These are phyloP conservation scores for Paratinospora sagittata DNA, from an alignment of 164 flowering plant species.

Conservation along the genomic window DNA sequence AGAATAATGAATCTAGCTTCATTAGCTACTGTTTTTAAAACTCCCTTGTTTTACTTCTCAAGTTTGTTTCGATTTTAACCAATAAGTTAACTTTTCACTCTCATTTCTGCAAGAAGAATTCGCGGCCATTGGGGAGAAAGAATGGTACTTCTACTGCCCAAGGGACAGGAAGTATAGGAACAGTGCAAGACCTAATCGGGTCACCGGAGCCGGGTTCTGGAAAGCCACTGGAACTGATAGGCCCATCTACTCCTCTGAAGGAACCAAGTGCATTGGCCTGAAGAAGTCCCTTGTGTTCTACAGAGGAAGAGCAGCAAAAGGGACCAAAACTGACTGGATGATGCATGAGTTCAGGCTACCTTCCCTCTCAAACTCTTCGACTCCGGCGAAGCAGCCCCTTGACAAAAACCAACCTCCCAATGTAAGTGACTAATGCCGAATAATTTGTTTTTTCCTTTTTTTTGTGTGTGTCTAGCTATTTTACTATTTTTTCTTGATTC, in stretches of 20 bases:
- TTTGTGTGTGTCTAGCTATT: neutral
- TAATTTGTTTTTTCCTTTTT: neutral
- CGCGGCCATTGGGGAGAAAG: conserved; percentile 78
- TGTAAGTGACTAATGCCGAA: conserved; percentile 37
- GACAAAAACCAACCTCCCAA: conserved; percentile 53
- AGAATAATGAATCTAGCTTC: too few relatives aligned
- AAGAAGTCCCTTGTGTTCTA: too few relatives aligned
- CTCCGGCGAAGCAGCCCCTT: conserved; percentile 34
- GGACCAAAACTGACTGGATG: too few relatives aligned
- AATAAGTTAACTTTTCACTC: too few relatives aligned
- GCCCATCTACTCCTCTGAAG: too few relatives aligned
- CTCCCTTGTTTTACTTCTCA: neutral
- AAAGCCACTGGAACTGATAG: too few relatives aligned
- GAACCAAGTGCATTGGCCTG: too few relatives aligned
- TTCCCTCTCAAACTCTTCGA: conserved; percentile 45
- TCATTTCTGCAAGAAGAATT: conserved; percentile 36
- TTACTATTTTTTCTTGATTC: neutral
- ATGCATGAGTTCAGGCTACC: conserved; percentile 95
- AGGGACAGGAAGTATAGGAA: conserved; percentile 90
- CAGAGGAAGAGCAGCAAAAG: too few relatives aligned
- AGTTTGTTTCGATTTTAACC: neutral
- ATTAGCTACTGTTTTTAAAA: neutral
- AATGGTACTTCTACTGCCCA: conserved; percentile 96
- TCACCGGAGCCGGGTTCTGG: conserved; percentile 90
- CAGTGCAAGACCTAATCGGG: conserved; percentile 86